Conservation (phyloP, 257 asterid genomes). For the Przewalskia tangutica region DNA sequence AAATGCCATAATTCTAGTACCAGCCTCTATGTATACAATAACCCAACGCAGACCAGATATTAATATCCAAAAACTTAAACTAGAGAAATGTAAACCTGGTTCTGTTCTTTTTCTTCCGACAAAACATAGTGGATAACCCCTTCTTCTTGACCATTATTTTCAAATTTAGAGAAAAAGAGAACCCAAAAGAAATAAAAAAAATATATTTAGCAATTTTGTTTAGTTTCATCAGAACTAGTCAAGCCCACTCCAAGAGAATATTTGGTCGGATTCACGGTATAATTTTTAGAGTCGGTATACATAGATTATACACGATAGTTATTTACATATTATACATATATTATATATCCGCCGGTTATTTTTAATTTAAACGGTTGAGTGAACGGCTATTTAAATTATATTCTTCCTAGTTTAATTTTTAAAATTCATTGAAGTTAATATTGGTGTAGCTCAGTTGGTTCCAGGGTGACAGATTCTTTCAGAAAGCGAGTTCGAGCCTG, state of each 20-base stretch:
- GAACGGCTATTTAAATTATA: neutral
- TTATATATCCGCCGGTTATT: too few relatives aligned
- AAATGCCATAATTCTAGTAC: neutral
- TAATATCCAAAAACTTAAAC: neutral
- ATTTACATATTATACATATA: neutral
- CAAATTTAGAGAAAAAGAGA: neutral
- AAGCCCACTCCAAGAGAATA: neutral
- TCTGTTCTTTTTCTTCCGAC: neutral
- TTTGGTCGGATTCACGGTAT: neutral
- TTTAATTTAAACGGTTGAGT: too few relatives aligned
- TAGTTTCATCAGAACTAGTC: neutral
- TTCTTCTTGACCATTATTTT: constrained; percentile 3
- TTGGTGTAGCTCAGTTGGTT: too few relatives aligned
- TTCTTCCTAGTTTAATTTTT: neutral
- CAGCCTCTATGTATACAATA: neutral
- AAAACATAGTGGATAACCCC: constrained; percentile 5
- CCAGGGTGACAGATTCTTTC: too few relatives aligned
- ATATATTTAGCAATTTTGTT: neutral
- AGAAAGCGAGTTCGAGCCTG: too few relatives aligned
- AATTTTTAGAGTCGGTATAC: neutral
- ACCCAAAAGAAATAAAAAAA: neutral
- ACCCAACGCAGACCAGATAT: neutral
- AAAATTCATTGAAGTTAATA: neutral
- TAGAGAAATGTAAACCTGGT: neutral
- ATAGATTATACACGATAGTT: neutral